Base-by-base conservation (phyloP, 805 yeast genomes). In the Monosporozyma siamensis region DNA sequence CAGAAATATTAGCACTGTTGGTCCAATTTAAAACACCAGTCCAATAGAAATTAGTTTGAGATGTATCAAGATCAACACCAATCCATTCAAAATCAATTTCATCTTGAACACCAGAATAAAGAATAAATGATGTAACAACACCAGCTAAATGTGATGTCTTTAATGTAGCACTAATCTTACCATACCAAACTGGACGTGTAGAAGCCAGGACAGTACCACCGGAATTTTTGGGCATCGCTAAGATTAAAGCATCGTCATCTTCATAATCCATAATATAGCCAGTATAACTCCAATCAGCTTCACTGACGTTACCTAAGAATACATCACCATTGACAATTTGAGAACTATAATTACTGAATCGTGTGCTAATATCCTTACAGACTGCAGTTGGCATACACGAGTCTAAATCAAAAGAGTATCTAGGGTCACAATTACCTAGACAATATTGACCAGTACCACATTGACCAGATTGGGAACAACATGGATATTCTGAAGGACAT, bases 321-420 rank as follows among this genome's bases (percentile, higher is more conserved):
- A 66, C 63, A 30, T 66, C 55, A 45, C 56, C 58, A 31, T 59
- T 42, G 11, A 54, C 50, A 44, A 74, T 48, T 40, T 57, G 58
- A 39, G 65, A 47, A 29, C 59, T 44, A 56, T 59, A 48, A 46
- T 55, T 52, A 44, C 58, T 61, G 52, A 80, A 78, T 1, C 51
- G 47, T 6, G 76, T 75, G 2, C 57, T 45, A 29, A 69, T 56
- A 47, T 72, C 58, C 54, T 69, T 61, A 71, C 94, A 86, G 6
- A 78, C 68, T 10, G 97, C 95, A 75, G 77, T 74, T 5, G 97
- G 88, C 78, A 86, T 75, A 66, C 97, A 89, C 0, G 95, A 77
- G 10, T 75, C 65, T 41, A 74, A 55, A 49, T 71, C 71, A 44
- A 43, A 58, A 1, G 95, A 84, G 56, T 53, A 79, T 47, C 78